Conservation (phyloP, 176 grass and related monocot species). For the Urochloa ruziziensis region DNA sequence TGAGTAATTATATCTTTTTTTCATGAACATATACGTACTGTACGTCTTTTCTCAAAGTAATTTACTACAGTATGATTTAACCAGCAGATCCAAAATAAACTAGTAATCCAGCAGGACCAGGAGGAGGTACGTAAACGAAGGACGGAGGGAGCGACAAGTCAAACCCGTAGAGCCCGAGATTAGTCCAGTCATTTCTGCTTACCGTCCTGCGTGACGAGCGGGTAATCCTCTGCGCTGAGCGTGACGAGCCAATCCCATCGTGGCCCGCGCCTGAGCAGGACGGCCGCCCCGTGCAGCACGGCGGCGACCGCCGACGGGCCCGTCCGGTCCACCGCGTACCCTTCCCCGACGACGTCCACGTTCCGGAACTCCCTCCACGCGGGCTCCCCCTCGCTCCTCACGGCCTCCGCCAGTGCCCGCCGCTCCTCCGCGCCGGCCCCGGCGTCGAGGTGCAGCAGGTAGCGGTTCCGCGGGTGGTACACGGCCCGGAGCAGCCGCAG, state of each 20-base stretch:
- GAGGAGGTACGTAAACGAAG: too few relatives aligned
- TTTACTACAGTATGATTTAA: too few relatives aligned
- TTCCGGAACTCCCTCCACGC: conserved; percentile 42
- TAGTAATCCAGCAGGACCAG: too few relatives aligned
- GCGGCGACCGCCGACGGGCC: conserved; percentile 52
- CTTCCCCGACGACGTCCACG: conserved; percentile 41
- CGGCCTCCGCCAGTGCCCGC: neutral
- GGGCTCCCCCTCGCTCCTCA: neutral
- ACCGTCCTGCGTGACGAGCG: conserved; percentile 71
- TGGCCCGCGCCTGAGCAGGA: conserved; percentile 38
- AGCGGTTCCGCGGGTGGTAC: conserved; percentile 65
- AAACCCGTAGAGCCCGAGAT: too few relatives aligned
- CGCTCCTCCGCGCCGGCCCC: conserved; percentile 32
- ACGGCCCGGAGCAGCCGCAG: conserved; percentile 43
- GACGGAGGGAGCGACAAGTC: too few relatives aligned
- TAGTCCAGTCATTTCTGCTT: neutral
- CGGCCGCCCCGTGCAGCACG: conserved; percentile 56
- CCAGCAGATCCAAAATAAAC: too few relatives aligned
- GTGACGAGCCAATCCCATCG: conserved; percentile 72
- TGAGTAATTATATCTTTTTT: neutral
- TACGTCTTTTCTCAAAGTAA: neutral
- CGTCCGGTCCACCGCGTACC: conserved; percentile 38
- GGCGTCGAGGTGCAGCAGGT: conserved; percentile 63
- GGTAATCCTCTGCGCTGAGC: conserved; percentile 64
- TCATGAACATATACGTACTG: neutral